phyloP scores from a whole-genome alignment of 148 eudicot species.

The Arbutus unedo region DNA sequence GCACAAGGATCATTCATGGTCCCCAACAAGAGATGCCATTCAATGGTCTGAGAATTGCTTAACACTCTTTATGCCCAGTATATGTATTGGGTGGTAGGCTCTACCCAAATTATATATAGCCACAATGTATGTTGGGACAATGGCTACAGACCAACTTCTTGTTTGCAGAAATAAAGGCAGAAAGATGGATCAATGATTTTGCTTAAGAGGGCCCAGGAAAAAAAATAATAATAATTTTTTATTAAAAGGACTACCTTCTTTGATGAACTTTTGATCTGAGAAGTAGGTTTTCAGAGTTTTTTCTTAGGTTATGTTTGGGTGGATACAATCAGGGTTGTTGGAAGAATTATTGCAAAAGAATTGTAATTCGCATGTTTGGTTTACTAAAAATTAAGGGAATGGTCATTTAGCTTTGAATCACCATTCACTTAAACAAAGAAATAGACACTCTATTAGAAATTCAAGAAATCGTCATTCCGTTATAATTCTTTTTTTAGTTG shows the following conservation, averaged over 20 bases:
- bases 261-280: not conserved
- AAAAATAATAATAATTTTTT: too few species aligned
- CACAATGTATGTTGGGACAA: not conserved
- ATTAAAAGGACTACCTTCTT: not conserved
- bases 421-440: too few species aligned
- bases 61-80: too few species aligned
- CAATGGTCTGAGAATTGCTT: not conserved
- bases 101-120: not conserved
- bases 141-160: not conserved
- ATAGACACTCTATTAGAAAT: too few species aligned
- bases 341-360: too few species aligned
- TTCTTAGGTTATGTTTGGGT: too few species aligned
- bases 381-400: too few species aligned
- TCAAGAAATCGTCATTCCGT: too few species aligned
- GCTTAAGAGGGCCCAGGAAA: not conserved
- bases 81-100: not conserved
- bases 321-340: too few species aligned
- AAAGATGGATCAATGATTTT: not conserved
- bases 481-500: too few species aligned
- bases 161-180: not conserved
- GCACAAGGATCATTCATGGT: not conserved
- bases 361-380: too few species aligned
- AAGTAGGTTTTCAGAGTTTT: not conserved
- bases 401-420: too few species aligned
- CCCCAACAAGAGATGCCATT: not conserved